Percentiles rank a stretch among this genome's conserved stretches.
These are phyloP conservation scores for Parietichytrium sp. DNA, from an alignment of 108 stramenopile genomes.

Conservation along the genomic window DNA sequence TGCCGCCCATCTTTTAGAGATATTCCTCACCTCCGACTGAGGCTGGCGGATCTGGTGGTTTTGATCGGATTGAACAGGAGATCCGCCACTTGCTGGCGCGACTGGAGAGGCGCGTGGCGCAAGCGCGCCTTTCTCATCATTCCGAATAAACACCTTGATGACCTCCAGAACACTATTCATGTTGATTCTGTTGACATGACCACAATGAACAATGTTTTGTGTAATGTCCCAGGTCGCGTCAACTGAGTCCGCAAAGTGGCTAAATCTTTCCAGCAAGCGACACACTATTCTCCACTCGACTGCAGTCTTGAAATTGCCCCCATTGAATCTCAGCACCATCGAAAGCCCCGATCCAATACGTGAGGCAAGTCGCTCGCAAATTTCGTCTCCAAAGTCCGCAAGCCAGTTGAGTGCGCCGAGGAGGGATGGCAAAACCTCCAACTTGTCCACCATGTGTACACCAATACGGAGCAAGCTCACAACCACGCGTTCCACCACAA, in stretches of 20 bases:
- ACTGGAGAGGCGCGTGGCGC: neutral
- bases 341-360: slow-evolving; percentile 8
- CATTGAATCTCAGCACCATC: neutral
- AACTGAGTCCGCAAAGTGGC: slow-evolving; percentile 8
- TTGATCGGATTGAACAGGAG: too few relatives aligned
- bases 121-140: neutral
- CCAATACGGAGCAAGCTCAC: slow-evolving; percentile 12
- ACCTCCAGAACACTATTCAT: neutral
- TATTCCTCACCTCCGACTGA: too few relatives aligned
- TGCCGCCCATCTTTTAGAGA: too few relatives aligned
- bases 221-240: slow-evolving; percentile 6
- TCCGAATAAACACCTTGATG: slow-evolving; percentile 7
- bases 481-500: slow-evolving; percentile 31
- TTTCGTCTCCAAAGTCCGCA: neutral
- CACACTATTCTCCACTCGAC: slow-evolving; percentile 24
- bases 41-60: too few relatives aligned
- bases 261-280: neutral
- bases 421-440: neutral
- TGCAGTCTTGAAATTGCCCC: neutral
- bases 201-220: neutral
- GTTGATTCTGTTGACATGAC: slow-evolving; percentile 18
- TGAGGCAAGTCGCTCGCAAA: slow-evolving; percentile 2
- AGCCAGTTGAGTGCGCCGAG: slow-evolving; percentile 25
- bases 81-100: too few relatives aligned
- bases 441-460: slow-evolving; percentile 3